Base-by-base conservation (phyloP, 2,329 filamentous ascomycete genomes). In the Gyromitra esculenta region DNA sequence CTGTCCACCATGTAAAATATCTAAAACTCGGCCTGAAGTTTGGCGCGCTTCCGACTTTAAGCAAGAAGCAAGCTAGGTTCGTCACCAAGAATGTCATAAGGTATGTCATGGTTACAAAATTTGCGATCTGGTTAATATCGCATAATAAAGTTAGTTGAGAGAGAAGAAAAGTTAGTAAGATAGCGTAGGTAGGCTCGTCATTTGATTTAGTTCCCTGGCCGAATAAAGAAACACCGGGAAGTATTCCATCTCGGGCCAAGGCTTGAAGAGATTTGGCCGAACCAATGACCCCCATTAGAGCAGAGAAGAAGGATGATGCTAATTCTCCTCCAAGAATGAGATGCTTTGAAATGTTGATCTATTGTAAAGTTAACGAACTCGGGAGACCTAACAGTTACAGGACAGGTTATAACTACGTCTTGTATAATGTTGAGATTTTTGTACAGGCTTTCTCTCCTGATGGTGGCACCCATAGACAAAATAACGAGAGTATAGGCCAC, bases 21-120 rank as follows among this genome's bases (percentile, higher is more conserved):
- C 93, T 91, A 83, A 97, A 97, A 0, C 91, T 93, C 0, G 93
- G 93, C 31, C 93, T 87, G 80, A 97, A 97, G 82, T 97, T 97
- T 2, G 93, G 93, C 0, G 93, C 93, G 0, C 93, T 95, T 0
- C 92, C 91, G 73, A 97, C 91, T 82, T 95, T 95, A 71, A 97
- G 86, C 0, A 96, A 85, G 81, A 97, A 96, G 80, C 93, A 96
- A 5, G 93, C 93, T 7, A 96, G 84, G 79, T 97, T 96, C 83
- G 92, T 96, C 52, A 95, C 92, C 65, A 96, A 88, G 81, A 96
- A 97, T 0, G 93, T 97, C 91, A 96, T 95, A 81, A 96, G 89
- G 82, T 96, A 96, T 15, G 92, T 92, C 92, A 96, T 96, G 1
- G 93, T 95, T 59, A 96, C 93, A 73, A 96, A 90, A 0, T 92